Conservation (phyloP, 108 stramenopile genomes). For the Nitzschia inconspicua region DNA sequence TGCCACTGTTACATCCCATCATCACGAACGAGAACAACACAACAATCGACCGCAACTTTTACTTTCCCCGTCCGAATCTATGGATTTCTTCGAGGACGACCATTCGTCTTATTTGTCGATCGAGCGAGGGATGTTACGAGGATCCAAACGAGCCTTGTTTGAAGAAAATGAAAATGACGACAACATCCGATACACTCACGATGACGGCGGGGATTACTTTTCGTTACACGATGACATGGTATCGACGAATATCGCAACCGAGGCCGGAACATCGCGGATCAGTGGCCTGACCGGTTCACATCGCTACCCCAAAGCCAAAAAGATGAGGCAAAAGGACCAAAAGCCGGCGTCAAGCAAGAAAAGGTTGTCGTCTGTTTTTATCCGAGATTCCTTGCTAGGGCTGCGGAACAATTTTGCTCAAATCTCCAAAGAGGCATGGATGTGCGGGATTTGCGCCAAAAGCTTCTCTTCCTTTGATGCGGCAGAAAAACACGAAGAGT, state of each 20-base stretch:
- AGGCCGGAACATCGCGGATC: too few species aligned
- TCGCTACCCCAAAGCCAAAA: too few species aligned
- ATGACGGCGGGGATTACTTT: neutral
- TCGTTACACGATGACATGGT: neutral
- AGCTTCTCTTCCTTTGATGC: slow-evolving; percentile 50
- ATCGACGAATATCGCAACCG: neutral
- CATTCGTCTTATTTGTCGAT: slow-evolving; percentile 16
- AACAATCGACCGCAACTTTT: neutral
- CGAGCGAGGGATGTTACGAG: slow-evolving; percentile 18
- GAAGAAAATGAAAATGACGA: slow-evolving; percentile 15
- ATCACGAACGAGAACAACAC: too few species aligned
- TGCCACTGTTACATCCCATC: too few species aligned
- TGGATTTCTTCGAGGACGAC: neutral
- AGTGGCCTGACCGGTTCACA: too few species aligned
- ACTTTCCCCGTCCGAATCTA: neutral
- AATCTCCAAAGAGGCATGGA: slow-evolving; percentile 50
- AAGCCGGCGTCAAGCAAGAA: slow-evolving; percentile 11
- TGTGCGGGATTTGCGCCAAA: slow-evolving; percentile 70
- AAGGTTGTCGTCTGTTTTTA: neutral
- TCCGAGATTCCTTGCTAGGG: too few species aligned
- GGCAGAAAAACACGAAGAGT: slow-evolving; percentile 57
- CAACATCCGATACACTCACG: neutral
- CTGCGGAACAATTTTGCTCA: neutral
- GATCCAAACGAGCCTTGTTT: neutral
- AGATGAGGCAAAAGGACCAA: too few species aligned